Conservation (phyloP, 2,329 filamentous ascomycete genomes). For the Acrocalymma vagum region DNA sequence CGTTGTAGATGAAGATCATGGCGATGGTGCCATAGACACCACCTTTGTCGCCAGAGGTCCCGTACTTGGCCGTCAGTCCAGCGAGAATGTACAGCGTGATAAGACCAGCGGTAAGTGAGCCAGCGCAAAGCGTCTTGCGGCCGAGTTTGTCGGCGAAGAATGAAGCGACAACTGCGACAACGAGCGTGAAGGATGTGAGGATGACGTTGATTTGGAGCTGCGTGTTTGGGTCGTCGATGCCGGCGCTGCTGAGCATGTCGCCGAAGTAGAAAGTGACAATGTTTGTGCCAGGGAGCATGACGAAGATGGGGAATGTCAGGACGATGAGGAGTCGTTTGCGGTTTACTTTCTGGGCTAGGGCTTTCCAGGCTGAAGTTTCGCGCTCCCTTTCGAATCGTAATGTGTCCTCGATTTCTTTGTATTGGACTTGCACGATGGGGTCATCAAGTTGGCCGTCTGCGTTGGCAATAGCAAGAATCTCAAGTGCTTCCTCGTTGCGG, state of each 20-base stretch:
- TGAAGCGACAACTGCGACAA: constrained; percentile 43
- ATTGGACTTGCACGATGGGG: constrained; percentile 62
- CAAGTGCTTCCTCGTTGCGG: constrained; percentile 46
- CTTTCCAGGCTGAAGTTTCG: constrained; percentile 15
- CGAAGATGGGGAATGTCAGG: constrained; percentile 21
- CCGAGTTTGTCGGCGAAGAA: constrained; percentile 46
- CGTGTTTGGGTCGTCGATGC: constrained; percentile 42
- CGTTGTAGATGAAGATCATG: constrained; percentile 29
- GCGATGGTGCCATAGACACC: constrained; percentile 47
- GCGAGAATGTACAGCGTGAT: constrained; percentile 29
- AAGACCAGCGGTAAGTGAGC: constrained; percentile 14
- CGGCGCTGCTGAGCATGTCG: constrained; percentile 48
- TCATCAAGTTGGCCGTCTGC: constrained; percentile 60
- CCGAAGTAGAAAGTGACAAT: constrained; percentile 50
- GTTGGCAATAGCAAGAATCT: constrained; percentile 57
- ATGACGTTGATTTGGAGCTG: constrained; percentile 51
- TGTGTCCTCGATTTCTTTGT: constrained; percentile 61
- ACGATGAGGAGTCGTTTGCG: constrained; percentile 49
- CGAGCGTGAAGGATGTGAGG: constrained; percentile 52
- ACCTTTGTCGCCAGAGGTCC: constrained; percentile 46
- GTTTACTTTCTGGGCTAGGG: constrained; percentile 29
- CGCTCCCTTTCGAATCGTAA: constrained; percentile 38
- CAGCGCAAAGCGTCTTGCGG: constrained; percentile 27
- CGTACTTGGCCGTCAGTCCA: constrained; percentile 33
- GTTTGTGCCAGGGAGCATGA: constrained; percentile 34